Conservation (phyloP, 805 yeast species). For the Yarrowia yakushimensis region DNA sequence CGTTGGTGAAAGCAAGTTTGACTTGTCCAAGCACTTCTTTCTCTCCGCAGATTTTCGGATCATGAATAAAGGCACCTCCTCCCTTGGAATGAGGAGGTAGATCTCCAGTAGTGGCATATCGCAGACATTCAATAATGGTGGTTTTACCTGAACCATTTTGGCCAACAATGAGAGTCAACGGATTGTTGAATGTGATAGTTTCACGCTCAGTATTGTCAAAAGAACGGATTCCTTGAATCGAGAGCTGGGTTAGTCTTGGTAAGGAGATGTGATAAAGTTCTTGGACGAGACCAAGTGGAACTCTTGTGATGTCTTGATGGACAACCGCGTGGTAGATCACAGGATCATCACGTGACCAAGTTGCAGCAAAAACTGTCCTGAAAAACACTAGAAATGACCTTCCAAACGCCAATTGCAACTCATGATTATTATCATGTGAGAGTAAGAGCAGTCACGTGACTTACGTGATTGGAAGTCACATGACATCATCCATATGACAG, state of each 20-base stretch:
- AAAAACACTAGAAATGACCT: too few species aligned
- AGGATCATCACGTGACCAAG: too few species aligned
- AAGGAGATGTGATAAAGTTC: too few species aligned
- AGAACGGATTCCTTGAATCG: conserved; percentile 85
- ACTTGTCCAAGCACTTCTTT: conserved; percentile 84
- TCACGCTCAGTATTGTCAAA: conserved; percentile 83
- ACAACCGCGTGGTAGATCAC: too few species aligned
- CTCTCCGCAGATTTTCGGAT: conserved; percentile 68
- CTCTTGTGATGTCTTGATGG: too few species aligned
- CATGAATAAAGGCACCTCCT: conserved; percentile 95
- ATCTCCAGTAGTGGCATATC: conserved; percentile 93
- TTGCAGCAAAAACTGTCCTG: too few species aligned
- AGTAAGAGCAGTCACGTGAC: too few species aligned
- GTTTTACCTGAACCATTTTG: conserved; percentile 96
- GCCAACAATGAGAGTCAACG: conserved; percentile 91
- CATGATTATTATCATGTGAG: too few species aligned
- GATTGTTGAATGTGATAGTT: conserved; percentile 83
- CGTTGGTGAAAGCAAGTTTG: conserved; percentile 75
- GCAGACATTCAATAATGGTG: conserved; percentile 88
- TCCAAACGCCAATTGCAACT: too few species aligned
- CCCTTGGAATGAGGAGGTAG: conserved; percentile 94
- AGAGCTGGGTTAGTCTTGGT: conserved; percentile 43
- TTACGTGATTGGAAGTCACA: too few species aligned
- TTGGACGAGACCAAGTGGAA: too few species aligned
- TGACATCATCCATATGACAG: too few species aligned